Evolutionary conservation across 2,329 filamentous ascomycete species (phyloP).

Genomic region (Sclerotinia glacialis): DNA sequence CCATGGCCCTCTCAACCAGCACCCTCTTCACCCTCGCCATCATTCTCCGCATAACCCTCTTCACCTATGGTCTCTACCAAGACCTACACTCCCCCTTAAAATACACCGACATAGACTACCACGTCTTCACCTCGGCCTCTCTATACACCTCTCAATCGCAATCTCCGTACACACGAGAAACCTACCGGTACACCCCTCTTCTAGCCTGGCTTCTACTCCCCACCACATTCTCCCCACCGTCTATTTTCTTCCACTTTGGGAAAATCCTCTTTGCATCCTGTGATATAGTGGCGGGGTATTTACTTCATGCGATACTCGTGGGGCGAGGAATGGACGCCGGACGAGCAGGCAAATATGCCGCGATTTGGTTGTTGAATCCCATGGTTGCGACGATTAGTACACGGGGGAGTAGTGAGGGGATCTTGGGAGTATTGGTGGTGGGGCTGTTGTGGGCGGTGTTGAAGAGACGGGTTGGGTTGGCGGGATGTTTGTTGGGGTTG

Average conservation of each 20-base stretch:
- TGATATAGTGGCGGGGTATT: conserved; percentile 80
- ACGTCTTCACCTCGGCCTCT: conserved; percentile 94
- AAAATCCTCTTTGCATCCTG: conserved; percentile 82
- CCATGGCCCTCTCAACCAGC: conserved; percentile 34
- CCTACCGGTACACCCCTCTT: conserved; percentile 94
- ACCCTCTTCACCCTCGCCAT: conserved; percentile 58
- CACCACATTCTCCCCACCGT: conserved; percentile 56
- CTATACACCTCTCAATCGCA: conserved; percentile 65
- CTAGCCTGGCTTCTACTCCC: conserved; percentile 89
- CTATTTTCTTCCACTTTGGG: conserved; percentile 68
- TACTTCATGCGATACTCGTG: conserved; percentile 60
- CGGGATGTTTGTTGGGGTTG: conserved; percentile 74
- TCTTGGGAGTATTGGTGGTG: conserved; percentile 81
- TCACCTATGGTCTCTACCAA: conserved; percentile 89
- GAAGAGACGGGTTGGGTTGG: conserved; percentile 57
- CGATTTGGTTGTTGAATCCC: conserved; percentile 91
- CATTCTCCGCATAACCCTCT: conserved; percentile 66
- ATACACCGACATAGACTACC: conserved; percentile 98
- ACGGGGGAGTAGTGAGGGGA: conserved; percentile 85
- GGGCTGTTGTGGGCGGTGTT: conserved; percentile 80
- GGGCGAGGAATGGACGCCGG: conserved; percentile 41
- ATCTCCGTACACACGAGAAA: conserved; percentile 85
- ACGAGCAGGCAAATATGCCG: conserved; percentile 70
- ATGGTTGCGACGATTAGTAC: conserved; percentile 99
- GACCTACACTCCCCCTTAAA: conserved; percentile 89